Base-by-base conservation (phyloP, 805 yeast species). In the Debaryomyces tyrocola region DNA sequence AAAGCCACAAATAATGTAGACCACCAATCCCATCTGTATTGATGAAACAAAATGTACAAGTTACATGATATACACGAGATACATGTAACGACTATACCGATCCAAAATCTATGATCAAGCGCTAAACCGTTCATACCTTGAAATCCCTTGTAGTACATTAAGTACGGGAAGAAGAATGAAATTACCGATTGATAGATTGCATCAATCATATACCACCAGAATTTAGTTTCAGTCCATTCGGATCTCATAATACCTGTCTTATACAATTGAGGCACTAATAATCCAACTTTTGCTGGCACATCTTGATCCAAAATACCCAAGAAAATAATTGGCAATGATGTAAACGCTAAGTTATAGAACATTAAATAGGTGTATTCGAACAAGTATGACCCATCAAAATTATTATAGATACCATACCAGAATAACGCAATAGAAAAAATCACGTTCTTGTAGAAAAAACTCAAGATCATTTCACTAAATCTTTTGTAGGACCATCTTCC, bases 401-500 rank as follows among this genome's bases (percentile, higher is more conserved):
- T 72, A 60, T 75, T 78, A 69, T 74, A 85, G 47, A 86, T 77
- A 59, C 92, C 91, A 60, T 79, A 87, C 92, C 94, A 87, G 63
- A 86, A 87, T 52, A 84, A 70, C 0, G 94, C 82, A 54, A 86
- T 62, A 0, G 89, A 80, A 71, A 85, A 87, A 51, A 84, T 80
- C 45, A 85, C 87, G 62, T 87, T 87, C 64, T 87, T 87, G 67
- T 80, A 87, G 58, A 87, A 87, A 68, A 87, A 87, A 55, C 82
- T 74, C 12, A 94, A 94, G 55, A 87, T 83, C 91, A 87, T 86
- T 67, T 87, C 95, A 31, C 89, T 78, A 39, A 87, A 73, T 64
- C 95, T 74, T 63, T 84, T 86, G 62, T 87, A 87, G 1, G 90
- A 84, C 96, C 96, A 87, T 66, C 94, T 75, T 28, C 96, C 96